Evolutionary conservation across 2,329 filamentous ascomycete genomes (phyloP).

Genomic region (Exophiala sideris): DNA sequence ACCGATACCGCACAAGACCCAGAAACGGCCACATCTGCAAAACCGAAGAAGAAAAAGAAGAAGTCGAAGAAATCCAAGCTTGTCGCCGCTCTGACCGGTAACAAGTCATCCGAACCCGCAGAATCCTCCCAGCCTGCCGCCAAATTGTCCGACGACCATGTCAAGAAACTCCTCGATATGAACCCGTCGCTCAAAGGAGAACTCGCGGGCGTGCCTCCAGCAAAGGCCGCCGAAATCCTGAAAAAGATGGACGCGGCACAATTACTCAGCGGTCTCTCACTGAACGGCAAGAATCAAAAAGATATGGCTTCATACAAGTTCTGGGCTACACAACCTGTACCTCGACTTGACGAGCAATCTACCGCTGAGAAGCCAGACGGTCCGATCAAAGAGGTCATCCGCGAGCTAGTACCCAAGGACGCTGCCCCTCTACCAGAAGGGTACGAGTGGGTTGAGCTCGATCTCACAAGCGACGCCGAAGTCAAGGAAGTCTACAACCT

Average conservation of each 20-base stretch:
- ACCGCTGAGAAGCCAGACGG: constrained; percentile 66
- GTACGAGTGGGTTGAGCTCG: constrained; percentile 93
- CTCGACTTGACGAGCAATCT: constrained; percentile 65
- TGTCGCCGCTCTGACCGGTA: constrained; percentile 22
- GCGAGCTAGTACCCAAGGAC: constrained; percentile 74
- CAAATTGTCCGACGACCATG: constrained; percentile 20
- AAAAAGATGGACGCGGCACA: constrained; percentile 48
- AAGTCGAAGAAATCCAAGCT: constrained; percentile 27
- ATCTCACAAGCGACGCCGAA: constrained; percentile 72
- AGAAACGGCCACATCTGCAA: constrained; percentile 2
- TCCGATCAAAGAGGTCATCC: constrained; percentile 74
- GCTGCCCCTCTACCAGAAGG: constrained; percentile 72
- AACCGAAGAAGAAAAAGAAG: constrained; percentile 29
- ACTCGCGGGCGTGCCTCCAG: constrained; percentile 68
- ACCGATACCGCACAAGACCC: constrained; percentile 6
- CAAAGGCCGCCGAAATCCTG: constrained; percentile 52
- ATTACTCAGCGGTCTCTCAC: constrained; percentile 55
- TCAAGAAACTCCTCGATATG: constrained; percentile 40
- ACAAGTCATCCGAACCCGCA: constrained; percentile 14
- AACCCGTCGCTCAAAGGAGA: constrained; percentile 66
- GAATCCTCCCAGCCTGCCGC: constrained; percentile 22
- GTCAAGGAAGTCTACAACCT: constrained; percentile 89
- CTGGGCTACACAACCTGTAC: constrained; percentile 96
- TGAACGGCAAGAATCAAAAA: constrained; percentile 83
- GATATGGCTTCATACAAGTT: constrained; percentile 98